Percentiles rank a stretch among this genome's conserved stretches.
These are phyloP conservation scores for Lactarius vividus DNA, from an alignment of 768 basidiomycete species.

Conservation along the genomic window DNA sequence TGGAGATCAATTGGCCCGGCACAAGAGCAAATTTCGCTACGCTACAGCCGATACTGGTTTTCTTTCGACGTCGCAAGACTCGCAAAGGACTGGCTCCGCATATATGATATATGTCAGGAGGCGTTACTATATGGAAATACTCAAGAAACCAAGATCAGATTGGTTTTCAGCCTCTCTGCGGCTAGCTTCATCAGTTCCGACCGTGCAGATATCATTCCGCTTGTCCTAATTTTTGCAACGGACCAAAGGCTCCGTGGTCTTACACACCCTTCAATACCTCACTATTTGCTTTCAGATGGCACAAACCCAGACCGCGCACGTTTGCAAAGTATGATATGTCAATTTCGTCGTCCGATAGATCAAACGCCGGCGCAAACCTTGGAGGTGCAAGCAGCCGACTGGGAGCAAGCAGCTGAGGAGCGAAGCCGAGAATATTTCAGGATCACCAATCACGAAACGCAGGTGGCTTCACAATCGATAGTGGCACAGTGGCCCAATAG, in stretches of 20 bases:
- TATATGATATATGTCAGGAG: not conserved
- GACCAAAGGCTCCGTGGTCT: not conserved
- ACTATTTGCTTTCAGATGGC: not conserved
- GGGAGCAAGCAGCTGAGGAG: not conserved
- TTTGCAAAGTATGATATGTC: not conserved
- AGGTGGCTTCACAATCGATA: not conserved
- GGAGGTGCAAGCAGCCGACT: not conserved
- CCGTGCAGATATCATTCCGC: not conserved
- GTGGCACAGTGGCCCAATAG: not conserved
- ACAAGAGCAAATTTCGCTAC: not conserved
- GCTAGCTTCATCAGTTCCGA: not conserved
- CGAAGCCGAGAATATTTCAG: not conserved
- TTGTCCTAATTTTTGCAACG: not conserved
- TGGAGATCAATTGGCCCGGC: constrained; percentile 13
- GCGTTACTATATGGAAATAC: not conserved
- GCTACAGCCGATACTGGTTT: constrained; percentile 16
- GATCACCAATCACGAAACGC: not conserved
- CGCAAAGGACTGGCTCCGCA: constrained; percentile 1
- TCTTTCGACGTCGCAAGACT: constrained; percentile 1
- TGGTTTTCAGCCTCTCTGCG: constrained; percentile 8
- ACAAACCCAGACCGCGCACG: not conserved
- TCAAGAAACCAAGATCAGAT: not conserved
- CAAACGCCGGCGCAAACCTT: not conserved
- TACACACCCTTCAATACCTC: not conserved
- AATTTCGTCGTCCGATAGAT: not conserved